Evolutionary conservation across 768 basidiomycete genomes (phyloP).

Genomic region (Tricholoma sp.): DNA sequence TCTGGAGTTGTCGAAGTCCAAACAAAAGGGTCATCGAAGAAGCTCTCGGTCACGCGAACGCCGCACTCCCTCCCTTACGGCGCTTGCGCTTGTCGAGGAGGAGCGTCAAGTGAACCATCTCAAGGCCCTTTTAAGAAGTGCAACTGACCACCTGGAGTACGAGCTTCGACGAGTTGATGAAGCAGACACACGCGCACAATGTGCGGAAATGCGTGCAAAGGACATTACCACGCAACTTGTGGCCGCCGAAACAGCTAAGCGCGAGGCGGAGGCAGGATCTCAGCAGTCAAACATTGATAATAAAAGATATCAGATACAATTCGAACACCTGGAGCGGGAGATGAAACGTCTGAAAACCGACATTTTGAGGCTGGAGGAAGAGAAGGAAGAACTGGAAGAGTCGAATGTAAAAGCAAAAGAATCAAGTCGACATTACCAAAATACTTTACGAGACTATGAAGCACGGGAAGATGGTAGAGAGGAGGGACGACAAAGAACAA

Average conservation of each 20-base stretch:
- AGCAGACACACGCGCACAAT: constrained; percentile 44
- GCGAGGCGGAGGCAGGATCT: constrained; percentile 28
- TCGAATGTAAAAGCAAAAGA: constrained; percentile 38
- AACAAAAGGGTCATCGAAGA: constrained; percentile 27
- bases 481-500: constrained; percentile 34
- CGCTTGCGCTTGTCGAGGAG: constrained; percentile 42
- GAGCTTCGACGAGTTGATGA: constrained; percentile 53
- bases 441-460: constrained; percentile 39
- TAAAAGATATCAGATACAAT: constrained; percentile 39
- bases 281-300: constrained; percentile 33
- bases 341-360: constrained; percentile 31
- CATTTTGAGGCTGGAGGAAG: constrained; percentile 25
- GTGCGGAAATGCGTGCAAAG: constrained; percentile 43
- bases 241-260: constrained; percentile 36
- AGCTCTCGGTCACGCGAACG: constrained; percentile 34
- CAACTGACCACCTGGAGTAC: constrained; percentile 50
- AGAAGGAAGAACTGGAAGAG: constrained; percentile 39
- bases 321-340: constrained; percentile 44
- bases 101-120: constrained; percentile 52
- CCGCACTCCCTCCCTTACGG: constrained; percentile 32
- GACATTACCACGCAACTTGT: constrained; percentile 34
- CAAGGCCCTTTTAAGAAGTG: constrained; percentile 45
- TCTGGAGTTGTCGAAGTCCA: constrained; percentile 27
- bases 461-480: constrained; percentile 37
- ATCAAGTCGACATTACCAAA: constrained; percentile 36